phyloP scores from a whole-genome alignment of 2,329 filamentous ascomycete genomes.

The Leptographium radiaticola region DNA sequence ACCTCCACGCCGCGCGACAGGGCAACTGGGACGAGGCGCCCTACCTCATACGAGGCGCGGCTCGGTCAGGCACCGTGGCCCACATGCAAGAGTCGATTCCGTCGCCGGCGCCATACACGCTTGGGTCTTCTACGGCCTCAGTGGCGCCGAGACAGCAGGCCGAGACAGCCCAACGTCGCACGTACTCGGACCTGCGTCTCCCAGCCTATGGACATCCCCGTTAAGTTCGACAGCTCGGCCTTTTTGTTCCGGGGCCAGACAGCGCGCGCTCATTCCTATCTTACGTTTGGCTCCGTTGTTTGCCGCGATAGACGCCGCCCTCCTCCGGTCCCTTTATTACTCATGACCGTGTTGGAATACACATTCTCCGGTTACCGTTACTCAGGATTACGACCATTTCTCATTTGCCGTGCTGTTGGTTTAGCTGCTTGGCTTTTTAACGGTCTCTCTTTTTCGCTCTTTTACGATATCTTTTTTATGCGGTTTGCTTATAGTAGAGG shows the following conservation, averaged over 20 bases:
- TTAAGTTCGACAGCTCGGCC: background rate
- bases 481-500: background rate
- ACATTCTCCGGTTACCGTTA: background rate
- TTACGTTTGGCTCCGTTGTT: background rate
- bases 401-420: no score
- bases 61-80: background rate
- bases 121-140: background rate
- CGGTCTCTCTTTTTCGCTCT: background rate
- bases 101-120: background rate
- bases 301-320: background rate
- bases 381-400: no score
- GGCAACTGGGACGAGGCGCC: background rate
- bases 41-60: background rate
- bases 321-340: no score
- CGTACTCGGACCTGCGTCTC: conserved; percentile 25
- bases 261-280: no score
- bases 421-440: background rate
- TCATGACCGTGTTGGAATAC: background rate
- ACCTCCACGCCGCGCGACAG: background rate
- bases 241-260: background rate
- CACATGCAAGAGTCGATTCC: background rate
- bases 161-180: conserved; percentile 9
- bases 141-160: conserved; percentile 1
- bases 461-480: background rate
- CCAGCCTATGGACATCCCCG: conserved; percentile 20